phyloP scores from a whole-genome alignment of 495 filamentous ascomycete species.

The Cladorrhinum samala region DNA sequence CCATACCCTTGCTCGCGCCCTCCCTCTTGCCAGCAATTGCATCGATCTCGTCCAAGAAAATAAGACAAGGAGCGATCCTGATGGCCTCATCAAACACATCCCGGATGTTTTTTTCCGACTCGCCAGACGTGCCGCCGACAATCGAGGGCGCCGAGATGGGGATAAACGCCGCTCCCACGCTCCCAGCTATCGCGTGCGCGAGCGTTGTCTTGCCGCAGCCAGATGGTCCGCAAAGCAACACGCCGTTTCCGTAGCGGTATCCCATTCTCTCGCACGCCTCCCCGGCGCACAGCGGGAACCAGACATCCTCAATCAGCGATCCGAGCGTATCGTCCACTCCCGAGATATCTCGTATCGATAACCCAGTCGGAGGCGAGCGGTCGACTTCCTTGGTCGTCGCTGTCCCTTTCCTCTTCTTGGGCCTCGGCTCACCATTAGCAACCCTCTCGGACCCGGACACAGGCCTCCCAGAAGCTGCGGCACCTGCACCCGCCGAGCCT shows the following conservation, averaged over 20 bases:
- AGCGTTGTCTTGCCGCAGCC: conserved; percentile 96
- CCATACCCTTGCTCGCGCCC: conserved; percentile 94
- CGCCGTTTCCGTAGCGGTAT: conserved; percentile 75
- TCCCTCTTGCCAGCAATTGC: conserved; percentile 92
- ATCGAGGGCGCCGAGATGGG: conserved; percentile 84
- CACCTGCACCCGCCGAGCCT: background rate
- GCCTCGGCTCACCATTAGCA: conserved; percentile 60
- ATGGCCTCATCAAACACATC: conserved; percentile 89
- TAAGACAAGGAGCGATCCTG: conserved; percentile 77
- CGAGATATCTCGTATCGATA: conserved; percentile 75
- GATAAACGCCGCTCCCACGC: conserved; percentile 79
- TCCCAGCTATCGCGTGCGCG: conserved; percentile 82
- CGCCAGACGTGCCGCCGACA: conserved; percentile 91
- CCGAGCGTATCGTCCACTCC: conserved; percentile 76
- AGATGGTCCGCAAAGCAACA: conserved; percentile 86
- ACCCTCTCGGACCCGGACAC: conserved; percentile 40
- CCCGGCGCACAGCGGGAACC: conserved; percentile 65
- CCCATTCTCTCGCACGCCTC: conserved; percentile 50
- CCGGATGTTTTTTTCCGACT: conserved; percentile 89
- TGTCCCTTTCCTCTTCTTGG: conserved; percentile 56
- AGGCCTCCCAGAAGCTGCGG: background rate
- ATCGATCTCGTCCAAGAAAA: conserved; percentile 97
- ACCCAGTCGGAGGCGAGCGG: conserved; percentile 64
- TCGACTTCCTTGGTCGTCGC: conserved; percentile 39
- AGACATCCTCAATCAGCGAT: conserved; percentile 72